Percentiles rank a stretch among this genome's conserved stretches.
phyloP scores from a whole-genome alignment of 257 asterid species.

The Galeopsis tetrahit region DNA sequence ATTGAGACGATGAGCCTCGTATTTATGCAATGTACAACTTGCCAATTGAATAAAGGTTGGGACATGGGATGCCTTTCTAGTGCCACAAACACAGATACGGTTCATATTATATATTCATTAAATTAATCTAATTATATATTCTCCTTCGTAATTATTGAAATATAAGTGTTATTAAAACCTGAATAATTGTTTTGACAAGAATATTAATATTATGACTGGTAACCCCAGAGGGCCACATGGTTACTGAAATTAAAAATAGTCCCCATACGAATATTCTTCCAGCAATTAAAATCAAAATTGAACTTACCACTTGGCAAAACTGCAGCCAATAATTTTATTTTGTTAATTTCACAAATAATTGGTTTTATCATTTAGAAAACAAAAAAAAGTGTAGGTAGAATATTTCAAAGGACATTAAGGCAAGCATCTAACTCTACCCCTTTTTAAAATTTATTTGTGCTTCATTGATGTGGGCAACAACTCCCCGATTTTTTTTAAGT shows the following conservation, averaged over 20 bases:
- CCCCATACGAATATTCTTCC: neutral
- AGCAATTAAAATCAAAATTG: conserved; percentile 5
- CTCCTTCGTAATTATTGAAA: too few relatives aligned
- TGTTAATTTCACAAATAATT: neutral
- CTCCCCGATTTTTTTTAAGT: too few relatives aligned
- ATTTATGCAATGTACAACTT: conserved; percentile 27
- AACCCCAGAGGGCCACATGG: conserved; percentile 20
- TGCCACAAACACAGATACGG: too few relatives aligned
- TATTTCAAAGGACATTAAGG: conserved; percentile 31
- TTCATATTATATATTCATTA: too few relatives aligned
- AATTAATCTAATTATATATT: too few relatives aligned
- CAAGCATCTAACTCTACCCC: conserved; percentile 22
- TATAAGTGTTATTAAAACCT: too few relatives aligned
- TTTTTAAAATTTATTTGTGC: neutral
- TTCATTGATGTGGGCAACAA: too few relatives aligned
- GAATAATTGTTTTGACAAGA: neutral
- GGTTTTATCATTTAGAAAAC: neutral
- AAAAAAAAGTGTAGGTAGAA: neutral
- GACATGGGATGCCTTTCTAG: conserved; percentile 38
- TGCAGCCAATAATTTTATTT: neutral
- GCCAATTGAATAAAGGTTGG: conserved; percentile 33
- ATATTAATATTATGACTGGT: neutral
- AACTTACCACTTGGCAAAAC: neutral
- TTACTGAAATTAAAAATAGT: neutral
- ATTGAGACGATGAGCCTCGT: too few relatives aligned